Conservation (phyloP, 1,284 basidiomycete species). For the Sutorius eximius region DNA sequence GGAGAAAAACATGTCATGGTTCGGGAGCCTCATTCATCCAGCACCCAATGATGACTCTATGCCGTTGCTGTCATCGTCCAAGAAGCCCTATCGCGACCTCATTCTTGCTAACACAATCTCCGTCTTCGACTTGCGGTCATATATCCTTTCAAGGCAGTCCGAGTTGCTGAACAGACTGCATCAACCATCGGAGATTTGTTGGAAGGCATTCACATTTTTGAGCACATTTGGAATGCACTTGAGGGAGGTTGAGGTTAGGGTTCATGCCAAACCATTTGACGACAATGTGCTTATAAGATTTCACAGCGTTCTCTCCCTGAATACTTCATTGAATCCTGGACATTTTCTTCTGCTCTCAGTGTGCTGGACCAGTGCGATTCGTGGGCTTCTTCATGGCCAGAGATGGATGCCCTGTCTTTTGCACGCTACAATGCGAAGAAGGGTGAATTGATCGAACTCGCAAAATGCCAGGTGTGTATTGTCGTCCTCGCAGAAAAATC, state of each 20-base stretch:
- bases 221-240: conserved; percentile 79
- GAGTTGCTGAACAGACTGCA: conserved; percentile 74
- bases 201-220: conserved; percentile 72
- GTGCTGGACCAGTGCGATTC: conserved; percentile 82
- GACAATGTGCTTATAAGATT: conserved; percentile 17
- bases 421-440: conserved; percentile 66
- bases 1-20: conserved; percentile 89
- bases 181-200: conserved; percentile 65
- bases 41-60: conserved; percentile 76
- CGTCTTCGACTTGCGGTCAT: conserved; percentile 92
- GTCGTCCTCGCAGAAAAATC: background rate
- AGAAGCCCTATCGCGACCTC: conserved; percentile 87
- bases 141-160: conserved; percentile 88
- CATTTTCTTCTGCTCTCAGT: conserved; percentile 87
- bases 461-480: conserved; percentile 68
- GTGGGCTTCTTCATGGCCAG: conserved; percentile 57
- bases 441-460: conserved; percentile 81
- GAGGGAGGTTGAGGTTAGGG: conserved; percentile 69
- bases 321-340: conserved; percentile 92
- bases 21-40: conserved; percentile 77
- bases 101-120: conserved; percentile 91
- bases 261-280: background rate
- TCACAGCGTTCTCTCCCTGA: conserved; percentile 65
- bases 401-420: conserved; percentile 46
- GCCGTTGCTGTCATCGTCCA: conserved; percentile 75